phyloP scores from a whole-genome alignment of 1,139 yeast species.

The Suhomyces atakaporum region DNA sequence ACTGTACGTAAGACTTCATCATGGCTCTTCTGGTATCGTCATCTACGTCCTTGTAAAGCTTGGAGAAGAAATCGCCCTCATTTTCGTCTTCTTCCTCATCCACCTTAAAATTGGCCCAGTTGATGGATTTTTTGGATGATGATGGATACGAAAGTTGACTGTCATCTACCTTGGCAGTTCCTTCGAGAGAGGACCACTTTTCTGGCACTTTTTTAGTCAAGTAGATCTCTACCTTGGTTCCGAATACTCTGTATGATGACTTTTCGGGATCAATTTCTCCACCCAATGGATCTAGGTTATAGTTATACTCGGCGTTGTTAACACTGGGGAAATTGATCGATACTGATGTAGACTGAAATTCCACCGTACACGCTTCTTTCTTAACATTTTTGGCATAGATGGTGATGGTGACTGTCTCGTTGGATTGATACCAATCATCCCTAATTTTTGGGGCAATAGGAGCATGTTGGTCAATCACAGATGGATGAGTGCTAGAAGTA shows the following conservation, averaged over 20 bases:
- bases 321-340: constrained; percentile 49
- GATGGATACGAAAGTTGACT: constrained; percentile 52
- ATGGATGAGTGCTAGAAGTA: constrained; percentile 25
- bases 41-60: constrained; percentile 76
- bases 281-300: constrained; percentile 52
- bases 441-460: constrained; percentile 51
- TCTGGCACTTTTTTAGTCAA: constrained; percentile 37
- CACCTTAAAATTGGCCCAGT: constrained; percentile 72
- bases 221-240: constrained; percentile 74
- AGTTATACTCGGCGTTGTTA: constrained; percentile 48
- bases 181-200: constrained; percentile 51
- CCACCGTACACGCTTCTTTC: constrained; percentile 39
- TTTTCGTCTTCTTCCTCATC: constrained; percentile 49
- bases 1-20: constrained; percentile 95
- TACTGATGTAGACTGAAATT: constrained; percentile 35
- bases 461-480: constrained; percentile 40
- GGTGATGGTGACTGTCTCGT: constrained; percentile 59
- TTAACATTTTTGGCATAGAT: constrained; percentile 71
- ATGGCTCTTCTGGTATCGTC: constrained; percentile 90
- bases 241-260: constrained; percentile 54
- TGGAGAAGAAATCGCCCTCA: constrained; percentile 69
- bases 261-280: constrained; percentile 49
- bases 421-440: constrained; percentile 80
- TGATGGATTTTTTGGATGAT: constrained; percentile 58
- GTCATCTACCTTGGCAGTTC: constrained; percentile 15